These are phyloP conservation scores for Fusarium graminum DNA, from an alignment of 2,329 filamentous ascomycete species.

Conservation along the genomic window DNA sequence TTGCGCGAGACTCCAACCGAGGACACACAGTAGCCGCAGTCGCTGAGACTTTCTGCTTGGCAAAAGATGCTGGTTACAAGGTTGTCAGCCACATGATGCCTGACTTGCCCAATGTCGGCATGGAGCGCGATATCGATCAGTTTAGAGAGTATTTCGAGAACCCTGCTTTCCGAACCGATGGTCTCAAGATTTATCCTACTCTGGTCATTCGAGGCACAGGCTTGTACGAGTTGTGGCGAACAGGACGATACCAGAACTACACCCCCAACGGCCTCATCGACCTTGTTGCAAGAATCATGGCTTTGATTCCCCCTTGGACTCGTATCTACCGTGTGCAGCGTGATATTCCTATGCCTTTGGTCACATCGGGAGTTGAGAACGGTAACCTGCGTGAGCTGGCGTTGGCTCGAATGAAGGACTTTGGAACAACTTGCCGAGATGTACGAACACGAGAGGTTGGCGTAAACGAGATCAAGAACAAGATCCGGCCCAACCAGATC, in stretches of 20 bases:
- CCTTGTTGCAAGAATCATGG: constrained; percentile 94
- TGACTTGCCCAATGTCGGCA: constrained; percentile 95
- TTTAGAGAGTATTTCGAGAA: constrained; percentile 99
- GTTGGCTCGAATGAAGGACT: constrained; percentile 98
- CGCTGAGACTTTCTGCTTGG: constrained; percentile 95
- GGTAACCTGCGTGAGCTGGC: constrained; percentile 95
- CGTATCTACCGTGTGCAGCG: constrained; percentile 98
- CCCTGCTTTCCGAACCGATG: constrained; percentile 94
- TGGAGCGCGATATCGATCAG: constrained; percentile 97
- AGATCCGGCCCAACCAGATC: constrained; percentile 95
- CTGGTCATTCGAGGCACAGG: constrained; percentile 97
- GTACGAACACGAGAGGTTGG: constrained; percentile 96
- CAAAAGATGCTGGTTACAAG: constrained; percentile 98
- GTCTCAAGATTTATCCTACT: constrained; percentile 97
- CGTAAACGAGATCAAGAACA: constrained; percentile 99
- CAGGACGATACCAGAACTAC: constrained; percentile 97
- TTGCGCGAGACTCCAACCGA: constrained; percentile 96
- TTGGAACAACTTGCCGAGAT: constrained; percentile 95
- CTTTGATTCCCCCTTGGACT: constrained; percentile 96
- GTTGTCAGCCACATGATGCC: constrained; percentile 99
- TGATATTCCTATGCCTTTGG: constrained; percentile 99
- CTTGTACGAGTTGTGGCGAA: constrained; percentile 96
- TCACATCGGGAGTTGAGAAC: constrained; percentile 98
- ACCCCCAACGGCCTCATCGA: constrained; percentile 97
- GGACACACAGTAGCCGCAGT: constrained; percentile 96